A percentile compares a stretch with the other conserved stretches of the same genome.
Conservation (phyloP, 129 eudicot species). For the Sambucus nigra region DNA sequence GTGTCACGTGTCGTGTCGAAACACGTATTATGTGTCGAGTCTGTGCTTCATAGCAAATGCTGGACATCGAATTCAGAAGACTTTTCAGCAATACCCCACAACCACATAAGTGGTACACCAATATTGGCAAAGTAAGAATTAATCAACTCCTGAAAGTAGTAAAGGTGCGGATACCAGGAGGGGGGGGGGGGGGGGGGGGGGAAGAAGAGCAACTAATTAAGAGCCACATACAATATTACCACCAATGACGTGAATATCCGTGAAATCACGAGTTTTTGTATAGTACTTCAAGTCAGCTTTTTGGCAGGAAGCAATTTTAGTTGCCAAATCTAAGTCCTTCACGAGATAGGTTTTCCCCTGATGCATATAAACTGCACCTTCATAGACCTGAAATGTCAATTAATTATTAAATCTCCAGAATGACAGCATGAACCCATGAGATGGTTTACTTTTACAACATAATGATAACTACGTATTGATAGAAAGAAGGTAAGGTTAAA, state of each 20-base stretch:
- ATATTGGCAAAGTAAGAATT: no score
- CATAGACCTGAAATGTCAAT: constrained; percentile 67
- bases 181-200: no score
- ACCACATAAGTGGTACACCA: no score
- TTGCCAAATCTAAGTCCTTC: constrained; percentile 59
- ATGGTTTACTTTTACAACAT: neutral
- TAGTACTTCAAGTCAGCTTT: constrained; percentile 81
- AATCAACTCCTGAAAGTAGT: no score
- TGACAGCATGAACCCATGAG: neutral
- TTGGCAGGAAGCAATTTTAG: constrained; percentile 69
- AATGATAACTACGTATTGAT: neutral
- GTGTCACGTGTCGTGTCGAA: no score
- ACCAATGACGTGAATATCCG: constrained; percentile 75
- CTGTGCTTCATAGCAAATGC: no score
- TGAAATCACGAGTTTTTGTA: constrained; percentile 79
- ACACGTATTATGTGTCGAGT: no score
- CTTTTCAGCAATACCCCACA: no score
- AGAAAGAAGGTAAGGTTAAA: no score
- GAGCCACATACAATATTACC: constrained; percentile 60
- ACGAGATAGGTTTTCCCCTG: constrained; percentile 88
- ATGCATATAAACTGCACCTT: constrained; percentile 93
- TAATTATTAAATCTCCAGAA: neutral
- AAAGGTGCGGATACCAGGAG: no score
- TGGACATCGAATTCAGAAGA: no score
- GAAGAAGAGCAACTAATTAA: neutral